phyloP scores from a whole-genome alignment of 257 asterid species.

The Eustoma russellianum region DNA sequence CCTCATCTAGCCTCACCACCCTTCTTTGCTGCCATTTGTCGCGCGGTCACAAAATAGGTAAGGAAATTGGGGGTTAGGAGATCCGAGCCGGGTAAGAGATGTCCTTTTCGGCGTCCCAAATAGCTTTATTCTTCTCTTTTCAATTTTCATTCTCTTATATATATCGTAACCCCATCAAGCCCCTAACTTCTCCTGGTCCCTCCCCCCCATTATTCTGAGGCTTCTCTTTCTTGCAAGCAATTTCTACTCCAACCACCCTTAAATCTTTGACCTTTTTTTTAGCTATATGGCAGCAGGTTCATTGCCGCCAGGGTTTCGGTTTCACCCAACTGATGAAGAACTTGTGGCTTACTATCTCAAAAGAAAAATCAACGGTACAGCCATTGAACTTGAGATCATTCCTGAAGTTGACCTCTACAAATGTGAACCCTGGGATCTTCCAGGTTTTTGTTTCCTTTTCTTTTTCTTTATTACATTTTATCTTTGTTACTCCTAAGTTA shows the following conservation, averaged over 20 bases:
- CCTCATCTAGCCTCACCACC: too few species aligned
- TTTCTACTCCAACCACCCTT: slow-evolving; percentile 4
- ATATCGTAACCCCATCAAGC: slow-evolving; percentile 3
- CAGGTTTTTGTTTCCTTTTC: slow-evolving; percentile 31
- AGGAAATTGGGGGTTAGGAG: too few species aligned
- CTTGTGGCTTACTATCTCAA: slow-evolving; percentile 91
- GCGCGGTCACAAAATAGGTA: too few species aligned
- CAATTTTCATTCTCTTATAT: slow-evolving; percentile 12
- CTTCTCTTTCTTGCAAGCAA: slow-evolving; percentile 4
- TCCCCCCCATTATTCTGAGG: too few species aligned
- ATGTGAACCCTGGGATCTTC: slow-evolving; percentile 99
- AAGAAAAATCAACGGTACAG: slow-evolving; percentile 74
- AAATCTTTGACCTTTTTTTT: neutral
- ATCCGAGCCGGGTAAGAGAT: too few species aligned
- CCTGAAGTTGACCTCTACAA: slow-evolving; percentile 99
- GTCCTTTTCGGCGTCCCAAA: too few species aligned
- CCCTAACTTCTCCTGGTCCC: too few species aligned
- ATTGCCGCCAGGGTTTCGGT: slow-evolving; percentile 91
- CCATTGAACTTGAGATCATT: slow-evolving; percentile 82
- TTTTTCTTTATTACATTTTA: neutral
- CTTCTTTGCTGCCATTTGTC: too few species aligned
- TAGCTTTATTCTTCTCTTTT: slow-evolving; percentile 7
- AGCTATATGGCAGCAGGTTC: slow-evolving; percentile 75
- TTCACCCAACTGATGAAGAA: slow-evolving; percentile 97
- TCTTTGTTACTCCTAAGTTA: neutral